Percentiles rank a stretch among this genome's conserved stretches.
Evolutionary conservation across 495 filamentous ascomycete species (phyloP).

Genomic region (Xylaria longipes): DNA sequence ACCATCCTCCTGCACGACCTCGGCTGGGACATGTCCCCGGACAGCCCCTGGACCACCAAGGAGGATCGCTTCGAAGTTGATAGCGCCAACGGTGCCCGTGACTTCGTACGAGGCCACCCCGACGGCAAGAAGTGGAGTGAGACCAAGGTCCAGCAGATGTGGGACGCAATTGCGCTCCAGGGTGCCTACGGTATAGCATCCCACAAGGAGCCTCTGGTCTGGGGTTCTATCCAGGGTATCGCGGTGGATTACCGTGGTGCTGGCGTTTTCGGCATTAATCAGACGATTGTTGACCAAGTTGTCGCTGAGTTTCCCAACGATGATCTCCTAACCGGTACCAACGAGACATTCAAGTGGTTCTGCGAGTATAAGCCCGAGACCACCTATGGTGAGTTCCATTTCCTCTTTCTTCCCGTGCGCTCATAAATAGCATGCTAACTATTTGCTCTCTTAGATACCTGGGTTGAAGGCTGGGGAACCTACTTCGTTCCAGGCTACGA

Average conservation of each 20-base stretch:
- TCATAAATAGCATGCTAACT: slow-evolving; percentile 1
- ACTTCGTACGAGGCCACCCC: slow-evolving; percentile 56
- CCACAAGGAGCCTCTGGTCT: slow-evolving; percentile 35
- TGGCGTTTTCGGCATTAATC: slow-evolving; percentile 24
- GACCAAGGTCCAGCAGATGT: slow-evolving; percentile 32
- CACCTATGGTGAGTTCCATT: slow-evolving; percentile 31
- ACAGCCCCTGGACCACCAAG: slow-evolving; percentile 34
- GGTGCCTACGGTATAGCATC: slow-evolving; percentile 25
- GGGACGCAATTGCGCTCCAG: slow-evolving; percentile 38
- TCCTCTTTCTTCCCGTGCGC: not conserved
- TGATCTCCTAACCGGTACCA: slow-evolving; percentile 20
- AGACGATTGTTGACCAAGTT: slow-evolving; percentile 27
- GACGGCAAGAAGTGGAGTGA: slow-evolving; percentile 30
- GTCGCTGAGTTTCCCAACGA: slow-evolving; percentile 29
- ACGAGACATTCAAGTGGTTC: slow-evolving; percentile 28
- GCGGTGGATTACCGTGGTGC: slow-evolving; percentile 27
- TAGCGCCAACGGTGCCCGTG: slow-evolving; percentile 86
- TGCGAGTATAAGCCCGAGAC: slow-evolving; percentile 33
- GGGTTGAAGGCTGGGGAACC: slow-evolving; percentile 33
- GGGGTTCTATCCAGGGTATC: slow-evolving; percentile 26
- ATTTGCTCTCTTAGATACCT: slow-evolving; percentile 28
- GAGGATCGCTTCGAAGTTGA: slow-evolving; percentile 54
- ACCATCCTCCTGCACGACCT: slow-evolving; percentile 43
- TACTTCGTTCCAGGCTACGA: slow-evolving; percentile 34
- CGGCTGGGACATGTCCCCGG: slow-evolving; percentile 33